Conservation (phyloP, 1,284 basidiomycete species). For the Heterobasidion annosum region DNA sequence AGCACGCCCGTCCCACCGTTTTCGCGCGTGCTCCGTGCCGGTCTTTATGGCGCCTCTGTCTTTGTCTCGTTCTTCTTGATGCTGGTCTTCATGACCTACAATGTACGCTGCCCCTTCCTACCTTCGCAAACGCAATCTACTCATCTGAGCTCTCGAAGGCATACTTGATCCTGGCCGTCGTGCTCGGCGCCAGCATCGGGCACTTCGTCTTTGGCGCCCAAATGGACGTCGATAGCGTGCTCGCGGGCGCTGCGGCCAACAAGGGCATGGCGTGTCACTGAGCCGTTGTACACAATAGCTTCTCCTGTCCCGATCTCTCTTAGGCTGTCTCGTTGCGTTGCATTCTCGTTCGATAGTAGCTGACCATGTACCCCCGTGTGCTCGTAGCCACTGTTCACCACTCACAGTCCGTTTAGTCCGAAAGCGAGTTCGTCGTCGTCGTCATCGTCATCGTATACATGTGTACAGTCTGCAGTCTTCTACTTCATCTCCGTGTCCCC, state of each 20-base stretch:
- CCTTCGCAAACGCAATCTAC: no score
- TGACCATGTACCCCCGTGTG: neutral
- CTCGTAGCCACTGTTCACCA: neutral
- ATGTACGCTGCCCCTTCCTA: slow-evolving; percentile 35
- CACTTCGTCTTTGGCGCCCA: slow-evolving; percentile 61
- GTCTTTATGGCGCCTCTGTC: slow-evolving; percentile 56
- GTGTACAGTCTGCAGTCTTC: neutral
- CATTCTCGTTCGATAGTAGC: neutral
- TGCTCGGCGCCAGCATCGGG: slow-evolving; percentile 61
- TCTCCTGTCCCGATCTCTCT: neutral
- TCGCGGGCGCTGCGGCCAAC: slow-evolving; percentile 30
- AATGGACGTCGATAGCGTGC: slow-evolving; percentile 48
- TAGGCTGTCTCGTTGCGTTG: neutral
- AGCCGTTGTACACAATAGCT: slow-evolving; percentile 1
- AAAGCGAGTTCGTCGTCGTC: neutral
- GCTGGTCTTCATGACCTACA: slow-evolving; percentile 86
- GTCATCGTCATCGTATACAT: no score
- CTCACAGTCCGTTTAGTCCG: neutral
- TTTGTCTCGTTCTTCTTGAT: slow-evolving; percentile 81
- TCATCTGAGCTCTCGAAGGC: slow-evolving; percentile 35
- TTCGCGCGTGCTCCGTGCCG: slow-evolving; percentile 48
- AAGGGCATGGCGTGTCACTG: slow-evolving; percentile 59
- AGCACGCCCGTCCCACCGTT: slow-evolving; percentile 40
- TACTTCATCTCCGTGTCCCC: slow-evolving; percentile 67
- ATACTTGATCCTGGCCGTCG: slow-evolving; percentile 68